Evolutionary conservation across 1,139 yeast genomes (phyloP), one percentile per base, ranked within the genome.

Genomic region (Lodderomyces elongisporus): DNA sequence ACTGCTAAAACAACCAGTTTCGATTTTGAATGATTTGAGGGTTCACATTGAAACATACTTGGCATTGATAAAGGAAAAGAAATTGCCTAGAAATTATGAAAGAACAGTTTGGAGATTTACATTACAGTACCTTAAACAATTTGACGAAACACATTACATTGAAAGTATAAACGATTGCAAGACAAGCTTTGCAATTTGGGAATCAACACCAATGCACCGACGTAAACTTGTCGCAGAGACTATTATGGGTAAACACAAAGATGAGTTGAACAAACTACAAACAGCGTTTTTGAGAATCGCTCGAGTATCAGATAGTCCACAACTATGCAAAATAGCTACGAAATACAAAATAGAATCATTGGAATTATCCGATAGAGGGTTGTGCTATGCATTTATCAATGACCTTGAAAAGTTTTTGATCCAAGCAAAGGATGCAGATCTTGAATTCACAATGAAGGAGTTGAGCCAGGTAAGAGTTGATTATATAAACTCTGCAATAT

Each of bases 81-180:
- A 44, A 25, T 42, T 67, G 10, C 37, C 60, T 4, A 62, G 68
- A 5, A 65, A 63, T 35, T 65, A 65, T 43, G 73, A 67, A 43
- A 42, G 73, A 17, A 58, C 64, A 3, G 54, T 66, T 10, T 67
- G 73, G 73, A 62, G 58, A 39, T 66, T 62, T 40, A 54, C 59
- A 38, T 63, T 65, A 36, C 66, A 66, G 25, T 64, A 62, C 38
- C 46, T 56, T 36, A 47, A 47, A 33, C 47, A 45, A 22, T 41
- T 36, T 27, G 50, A 53, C 22, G 66, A 60, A 38, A 22, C 40
- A 5, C 41, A 53, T 34, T 58, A 49, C 32, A 56, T 67, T 7
- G 38, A 44, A 15, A 29, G 34, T 9, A 40, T 66, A 22, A 35
- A 49, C 30, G 47, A 47, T 14, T 22, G 60, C 17, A 55, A 51